phyloP scores from a whole-genome alignment of 2,329 filamentous ascomycete genomes.

The Rutstroemia sp. region DNA sequence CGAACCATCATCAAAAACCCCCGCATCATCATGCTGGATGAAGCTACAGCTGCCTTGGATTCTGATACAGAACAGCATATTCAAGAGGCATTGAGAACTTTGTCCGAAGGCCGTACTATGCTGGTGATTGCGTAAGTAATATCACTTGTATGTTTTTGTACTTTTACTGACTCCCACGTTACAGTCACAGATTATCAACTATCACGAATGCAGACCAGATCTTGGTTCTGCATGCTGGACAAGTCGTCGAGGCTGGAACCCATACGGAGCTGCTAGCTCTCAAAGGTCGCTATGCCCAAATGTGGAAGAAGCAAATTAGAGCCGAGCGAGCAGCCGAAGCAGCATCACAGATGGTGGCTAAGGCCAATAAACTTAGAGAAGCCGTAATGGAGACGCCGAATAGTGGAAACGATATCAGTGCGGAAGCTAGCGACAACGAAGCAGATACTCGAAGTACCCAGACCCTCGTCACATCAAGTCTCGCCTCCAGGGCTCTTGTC shows the following conservation, averaged over 20 bases:
- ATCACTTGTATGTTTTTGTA: slow-evolving; percentile 38
- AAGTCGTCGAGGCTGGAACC: slow-evolving; percentile 69
- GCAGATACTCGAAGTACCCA: slow-evolving; percentile 17
- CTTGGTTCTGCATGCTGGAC: slow-evolving; percentile 71
- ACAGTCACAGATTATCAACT: slow-evolving; percentile 70
- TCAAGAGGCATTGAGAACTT: slow-evolving; percentile 73
- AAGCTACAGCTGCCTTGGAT: slow-evolving; percentile 86
- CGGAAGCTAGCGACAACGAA: slow-evolving; percentile 26
- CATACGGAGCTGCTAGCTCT: slow-evolving; percentile 67
- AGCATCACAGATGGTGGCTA: slow-evolving; percentile 32
- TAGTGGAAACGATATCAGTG: slow-evolving; percentile 24
- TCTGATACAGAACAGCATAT: slow-evolving; percentile 92
- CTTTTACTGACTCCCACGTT: slow-evolving; percentile 69
- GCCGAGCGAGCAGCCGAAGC: slow-evolving; percentile 63
- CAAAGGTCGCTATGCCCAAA: slow-evolving; percentile 66
- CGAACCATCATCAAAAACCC: slow-evolving; percentile 89
- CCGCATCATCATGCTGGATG: slow-evolving; percentile 85
- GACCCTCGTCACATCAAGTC: slow-evolving; percentile 12
- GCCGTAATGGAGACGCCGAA: slow-evolving; percentile 22
- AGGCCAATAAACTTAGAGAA: slow-evolving; percentile 26
- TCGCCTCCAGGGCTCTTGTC: slow-evolving; percentile 14
- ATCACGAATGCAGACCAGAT: slow-evolving; percentile 90
- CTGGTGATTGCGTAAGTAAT: slow-evolving; percentile 78
- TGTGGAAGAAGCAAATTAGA: slow-evolving; percentile 86
- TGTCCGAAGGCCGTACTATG: slow-evolving; percentile 82